Base-by-base conservation (phyloP, 805 yeast genomes). In the Saturnispora besseyi region DNA sequence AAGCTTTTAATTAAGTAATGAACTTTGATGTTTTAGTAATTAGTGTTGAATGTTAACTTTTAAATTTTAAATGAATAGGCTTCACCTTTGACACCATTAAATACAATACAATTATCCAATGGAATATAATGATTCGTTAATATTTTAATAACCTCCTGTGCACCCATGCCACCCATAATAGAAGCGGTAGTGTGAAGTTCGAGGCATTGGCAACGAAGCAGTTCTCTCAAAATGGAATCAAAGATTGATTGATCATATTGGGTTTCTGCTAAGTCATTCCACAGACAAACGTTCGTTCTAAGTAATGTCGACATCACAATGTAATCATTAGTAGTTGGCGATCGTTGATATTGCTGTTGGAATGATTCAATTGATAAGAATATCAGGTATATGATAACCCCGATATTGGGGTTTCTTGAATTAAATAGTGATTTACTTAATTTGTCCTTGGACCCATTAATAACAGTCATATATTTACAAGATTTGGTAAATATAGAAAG, bases 101-200 rank as follows among this genome's bases (percentile, higher is more conserved):
- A 89, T 0, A 84, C 73, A 49, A 83, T 69, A 8, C 81, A 66
- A 57, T 87, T 85, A 55, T 82, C 82, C 41, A 88, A 58, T 1
- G 97, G 95, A 5, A 83, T 72, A 57, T 87, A 89, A 64, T 91
- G 98, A 34, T 77, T 75, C 2, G 96, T 87, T 24, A 86, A 57
- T 3, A 77, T 53, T 66, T 93, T 91, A 46, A 87, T 71, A 4
- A 78, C 80, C 62, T 91, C 99, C 61, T 91, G 96, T 3, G 88
- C 82, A 0, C 79, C 89, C 11, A 90, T 69, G 0, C 96, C 98
- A 2, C 96, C 98, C 55, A 87, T 69, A 3, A 87, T 64, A 4
- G 96, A 73, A 21, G 83, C 68, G 13, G 79, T 72, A 57, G 84
- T 83, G 53, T 79, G 82, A 12, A 78, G 46, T 54, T 77, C 79